Evolutionary conservation across 2,329 filamentous ascomycete genomes (phyloP).

Genomic region (Ophiosphaerella korrae): DNA sequence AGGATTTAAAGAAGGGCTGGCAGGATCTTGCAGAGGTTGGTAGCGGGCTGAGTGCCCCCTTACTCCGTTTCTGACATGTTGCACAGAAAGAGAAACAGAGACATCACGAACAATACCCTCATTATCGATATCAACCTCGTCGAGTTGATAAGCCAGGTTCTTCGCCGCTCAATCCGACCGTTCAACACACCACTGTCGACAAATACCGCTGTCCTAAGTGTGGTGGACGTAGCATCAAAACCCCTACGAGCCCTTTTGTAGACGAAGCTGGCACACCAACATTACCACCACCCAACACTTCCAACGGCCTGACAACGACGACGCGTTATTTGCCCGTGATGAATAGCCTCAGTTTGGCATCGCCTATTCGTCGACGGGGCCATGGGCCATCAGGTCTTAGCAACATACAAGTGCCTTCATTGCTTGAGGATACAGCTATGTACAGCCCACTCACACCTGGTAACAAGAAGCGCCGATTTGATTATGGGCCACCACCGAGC

Average conservation of each 20-base stretch:
- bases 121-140: constrained; percentile 91
- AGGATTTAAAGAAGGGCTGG: constrained; percentile 82
- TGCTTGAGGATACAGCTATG: constrained; percentile 31
- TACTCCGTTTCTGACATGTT: constrained; percentile 15
- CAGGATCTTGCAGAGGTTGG: constrained; percentile 81
- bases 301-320: constrained; percentile 39
- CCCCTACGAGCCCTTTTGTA: constrained; percentile 62
- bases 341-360: constrained; percentile 50
- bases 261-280: constrained; percentile 52
- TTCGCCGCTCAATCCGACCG: constrained; percentile 39
- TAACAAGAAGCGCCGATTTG: constrained; percentile 43
- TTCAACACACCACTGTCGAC: constrained; percentile 47
- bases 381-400: constrained; percentile 34
- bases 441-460: constrained; percentile 42
- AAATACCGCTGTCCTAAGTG: constrained; percentile 70
- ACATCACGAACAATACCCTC: constrained; percentile 87
- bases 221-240: constrained; percentile 69
- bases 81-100: constrained; percentile 81
- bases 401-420: constrained; percentile 33
- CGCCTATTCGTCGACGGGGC: constrained; percentile 33
- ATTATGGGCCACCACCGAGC: constrained; percentile 43
- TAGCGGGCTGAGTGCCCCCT: not conserved
- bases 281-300: constrained; percentile 46
- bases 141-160: constrained; percentile 50
- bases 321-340: constrained; percentile 44